These are phyloP conservation scores for Corynascus novoguineensis DNA, from an alignment of 495 filamentous ascomycete species.

Conservation along the genomic window DNA sequence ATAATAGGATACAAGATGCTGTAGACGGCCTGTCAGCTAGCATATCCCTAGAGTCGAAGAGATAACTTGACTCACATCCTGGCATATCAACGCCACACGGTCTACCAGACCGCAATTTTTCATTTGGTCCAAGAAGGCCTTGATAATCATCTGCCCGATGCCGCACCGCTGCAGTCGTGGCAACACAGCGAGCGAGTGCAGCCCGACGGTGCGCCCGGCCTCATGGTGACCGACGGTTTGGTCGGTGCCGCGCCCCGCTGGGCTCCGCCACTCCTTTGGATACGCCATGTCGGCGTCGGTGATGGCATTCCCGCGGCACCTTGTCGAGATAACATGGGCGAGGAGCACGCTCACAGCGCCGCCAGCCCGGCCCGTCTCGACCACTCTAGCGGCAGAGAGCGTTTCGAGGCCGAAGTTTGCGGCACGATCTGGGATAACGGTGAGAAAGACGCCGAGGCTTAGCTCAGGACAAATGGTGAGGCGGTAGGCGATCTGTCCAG, in stretches of 20 bases:
- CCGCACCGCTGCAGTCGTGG: constrained; percentile 69
- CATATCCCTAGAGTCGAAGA: too few relatives aligned
- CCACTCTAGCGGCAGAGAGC: constrained; percentile 38
- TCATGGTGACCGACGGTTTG: constrained; percentile 56
- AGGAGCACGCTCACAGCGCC: constrained; percentile 60
- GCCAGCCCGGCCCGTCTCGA: constrained; percentile 44
- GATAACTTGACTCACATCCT: constrained; percentile 58
- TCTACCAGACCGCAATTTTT: constrained; percentile 60
- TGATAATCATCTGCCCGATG: constrained; percentile 69
- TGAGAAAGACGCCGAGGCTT: constrained; percentile 72
- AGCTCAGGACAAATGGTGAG: constrained; percentile 74
- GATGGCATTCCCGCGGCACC: constrained; percentile 52
- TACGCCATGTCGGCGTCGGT: constrained; percentile 74
- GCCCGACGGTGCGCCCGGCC: constrained; percentile 62
- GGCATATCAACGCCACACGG: constrained; percentile 70
- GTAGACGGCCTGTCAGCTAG: constrained; percentile 12
- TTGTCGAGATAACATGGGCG: constrained; percentile 75
- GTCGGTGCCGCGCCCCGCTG: constrained; percentile 24
- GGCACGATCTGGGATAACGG: constrained; percentile 43
- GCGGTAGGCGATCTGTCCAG: constrained; percentile 68
- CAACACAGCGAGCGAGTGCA: constrained; percentile 78
- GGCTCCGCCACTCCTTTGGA: constrained; percentile 57
- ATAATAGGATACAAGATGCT: constrained; percentile 66
- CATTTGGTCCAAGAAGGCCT: constrained; percentile 65
- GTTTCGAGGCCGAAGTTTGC: constrained; percentile 46